Conservation (phyloP, 345 rosid genomes). For the Citrus cavaleriei region DNA sequence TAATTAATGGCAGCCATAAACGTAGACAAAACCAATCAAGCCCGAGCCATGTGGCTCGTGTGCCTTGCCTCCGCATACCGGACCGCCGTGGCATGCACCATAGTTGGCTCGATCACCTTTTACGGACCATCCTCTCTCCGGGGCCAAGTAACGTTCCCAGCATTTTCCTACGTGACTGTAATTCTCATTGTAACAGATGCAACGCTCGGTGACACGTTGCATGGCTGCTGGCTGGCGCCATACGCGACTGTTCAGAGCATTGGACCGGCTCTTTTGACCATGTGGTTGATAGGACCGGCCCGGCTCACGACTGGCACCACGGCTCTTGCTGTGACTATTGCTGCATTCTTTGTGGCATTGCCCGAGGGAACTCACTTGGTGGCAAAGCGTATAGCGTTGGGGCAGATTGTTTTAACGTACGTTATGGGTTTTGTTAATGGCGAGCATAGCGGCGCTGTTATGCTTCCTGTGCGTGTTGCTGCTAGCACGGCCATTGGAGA, state of each 20-base stretch:
- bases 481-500: slow-evolving; percentile 75
- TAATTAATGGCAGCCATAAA: too few relatives aligned
- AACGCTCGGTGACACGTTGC: slow-evolving; percentile 62
- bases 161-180: slow-evolving; percentile 70
- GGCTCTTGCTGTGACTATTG: slow-evolving; percentile 57
- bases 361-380: slow-evolving; percentile 53
- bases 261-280: slow-evolving; percentile 59
- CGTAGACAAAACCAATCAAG: slow-evolving; percentile 18
- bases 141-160: slow-evolving; percentile 51
- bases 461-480: slow-evolving; percentile 75
- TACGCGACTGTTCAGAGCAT: slow-evolving; percentile 68
- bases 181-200: slow-evolving; percentile 70
- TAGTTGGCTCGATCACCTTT: slow-evolving; percentile 61
- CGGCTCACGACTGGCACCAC: slow-evolving; percentile 44
- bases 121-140: slow-evolving; percentile 51
- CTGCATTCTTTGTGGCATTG: slow-evolving; percentile 52
- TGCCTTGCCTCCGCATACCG: slow-evolving; percentile 67
- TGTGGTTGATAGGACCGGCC: slow-evolving; percentile 63
- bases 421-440: slow-evolving; percentile 57
- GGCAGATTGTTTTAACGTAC: slow-evolving; percentile 66
- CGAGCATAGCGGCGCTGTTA: slow-evolving; percentile 39
- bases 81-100: slow-evolving; percentile 70
- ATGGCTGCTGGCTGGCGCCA: slow-evolving; percentile 71
- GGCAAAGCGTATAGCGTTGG: slow-evolving; percentile 72
- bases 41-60: slow-evolving; percentile 49